Evolutionary conservation across 495 filamentous ascomycete species (phyloP).

Genomic region (Oidiodendron maius): DNA sequence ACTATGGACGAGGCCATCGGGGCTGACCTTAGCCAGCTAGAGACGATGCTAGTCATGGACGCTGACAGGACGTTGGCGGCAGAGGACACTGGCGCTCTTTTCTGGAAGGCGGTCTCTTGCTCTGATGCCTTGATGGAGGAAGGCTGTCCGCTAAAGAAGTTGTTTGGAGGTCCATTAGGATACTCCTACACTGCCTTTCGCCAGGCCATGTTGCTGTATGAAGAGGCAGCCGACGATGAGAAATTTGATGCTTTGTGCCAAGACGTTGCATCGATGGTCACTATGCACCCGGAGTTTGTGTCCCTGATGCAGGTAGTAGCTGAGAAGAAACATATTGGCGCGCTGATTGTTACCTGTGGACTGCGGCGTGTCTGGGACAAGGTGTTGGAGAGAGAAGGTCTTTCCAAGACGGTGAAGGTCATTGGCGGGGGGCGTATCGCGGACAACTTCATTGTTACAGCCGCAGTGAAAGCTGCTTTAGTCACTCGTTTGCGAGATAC

Average conservation of each 20-base stretch:
- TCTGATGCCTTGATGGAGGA: conserved; percentile 3
- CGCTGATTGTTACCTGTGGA: conserved; percentile 53
- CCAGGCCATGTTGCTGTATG: conserved; percentile 51
- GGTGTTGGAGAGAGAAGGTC: conserved; percentile 40
- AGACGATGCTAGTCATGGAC: conserved; percentile 51
- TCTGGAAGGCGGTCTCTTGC: conserved; percentile 36
- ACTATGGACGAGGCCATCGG: conserved; percentile 35
- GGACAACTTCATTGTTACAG: conserved; percentile 48
- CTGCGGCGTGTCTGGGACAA: conserved; percentile 51
- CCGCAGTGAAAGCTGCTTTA: conserved; percentile 43
- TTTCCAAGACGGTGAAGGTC: conserved; percentile 40
- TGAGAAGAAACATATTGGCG: conserved; percentile 36
- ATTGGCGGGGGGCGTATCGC: conserved; percentile 49
- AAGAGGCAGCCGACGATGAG: conserved; percentile 36
- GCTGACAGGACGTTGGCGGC: conserved; percentile 52
- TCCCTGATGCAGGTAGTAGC: conserved; percentile 33
- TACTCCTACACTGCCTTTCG: conserved; percentile 54
- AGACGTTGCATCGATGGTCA: conserved; percentile 35
- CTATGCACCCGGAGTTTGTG: conserved; percentile 44
- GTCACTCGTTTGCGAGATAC: conserved; percentile 33
- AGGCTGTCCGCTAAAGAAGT: conserved; percentile 31
- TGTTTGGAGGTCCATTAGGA: conserved; percentile 44
- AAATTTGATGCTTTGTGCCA: conserved; percentile 45
- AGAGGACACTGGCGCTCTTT: conserved; percentile 48
- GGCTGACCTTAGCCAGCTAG: conserved; percentile 14